Evolutionary conservation across 1,139 yeast genomes (phyloP).

Genomic region (Geotrichum macrosporum): DNA sequence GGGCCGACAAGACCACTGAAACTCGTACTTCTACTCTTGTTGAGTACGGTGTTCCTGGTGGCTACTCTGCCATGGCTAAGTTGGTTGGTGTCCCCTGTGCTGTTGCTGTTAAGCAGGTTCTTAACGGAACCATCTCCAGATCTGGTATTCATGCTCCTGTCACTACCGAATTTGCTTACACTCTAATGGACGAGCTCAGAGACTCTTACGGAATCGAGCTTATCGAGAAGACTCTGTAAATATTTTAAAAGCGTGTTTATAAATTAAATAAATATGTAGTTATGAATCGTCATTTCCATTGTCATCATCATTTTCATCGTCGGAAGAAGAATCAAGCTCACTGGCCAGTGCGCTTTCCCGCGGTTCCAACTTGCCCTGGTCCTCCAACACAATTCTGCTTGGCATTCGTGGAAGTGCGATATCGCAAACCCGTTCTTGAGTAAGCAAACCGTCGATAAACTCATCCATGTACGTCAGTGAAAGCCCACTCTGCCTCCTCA

Average conservation of each 20-base stretch:
- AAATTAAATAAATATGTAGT: not conserved
- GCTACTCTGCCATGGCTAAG: constrained; percentile 98
- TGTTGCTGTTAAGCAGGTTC: constrained; percentile 83
- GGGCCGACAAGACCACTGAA: constrained; percentile 90
- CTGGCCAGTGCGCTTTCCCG: constrained; percentile 35
- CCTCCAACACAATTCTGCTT: constrained; percentile 41
- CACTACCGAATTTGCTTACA: constrained; percentile 82
- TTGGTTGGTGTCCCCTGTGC: constrained; percentile 98
- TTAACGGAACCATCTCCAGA: constrained; percentile 71
- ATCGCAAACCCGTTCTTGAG: constrained; percentile 51
- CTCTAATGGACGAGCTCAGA: constrained; percentile 86
- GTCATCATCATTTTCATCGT: constrained; percentile 23
- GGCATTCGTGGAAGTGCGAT: constrained; percentile 59
- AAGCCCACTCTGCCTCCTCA: constrained; percentile 36
- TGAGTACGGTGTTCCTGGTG: constrained; percentile 88
- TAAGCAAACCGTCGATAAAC: constrained; percentile 52
- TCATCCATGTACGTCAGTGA: constrained; percentile 52
- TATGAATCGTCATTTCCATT: constrained; percentile 14
- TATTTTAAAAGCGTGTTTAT: not conserved
- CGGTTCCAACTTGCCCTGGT: constrained; percentile 40
- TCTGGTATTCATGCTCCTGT: constrained; percentile 93
- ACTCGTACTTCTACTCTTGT: constrained; percentile 92
- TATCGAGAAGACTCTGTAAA: constrained; percentile 62
- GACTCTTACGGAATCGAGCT: constrained; percentile 83
- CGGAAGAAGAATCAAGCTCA: constrained; percentile 29